Evolutionary conservation across 2,329 filamentous ascomycete species (phyloP), one percentile per base, ranked within the genome.

Genomic region (Ceratocystis eucalypticola): DNA sequence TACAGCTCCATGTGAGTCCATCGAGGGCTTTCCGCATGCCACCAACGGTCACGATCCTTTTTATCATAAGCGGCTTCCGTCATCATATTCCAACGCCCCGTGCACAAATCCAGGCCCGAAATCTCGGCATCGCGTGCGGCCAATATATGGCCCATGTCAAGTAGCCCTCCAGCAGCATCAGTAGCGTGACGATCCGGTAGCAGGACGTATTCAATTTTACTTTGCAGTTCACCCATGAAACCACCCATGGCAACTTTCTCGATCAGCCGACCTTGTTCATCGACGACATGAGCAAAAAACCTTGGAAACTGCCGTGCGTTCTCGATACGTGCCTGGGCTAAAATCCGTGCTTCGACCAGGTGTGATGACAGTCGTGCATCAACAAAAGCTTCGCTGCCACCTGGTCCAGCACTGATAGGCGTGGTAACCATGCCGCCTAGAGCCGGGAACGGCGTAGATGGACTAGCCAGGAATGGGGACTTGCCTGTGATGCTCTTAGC

Each of bases 291-390:
- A 45, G 90, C 78, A 6, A 78, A 78, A 72, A 86, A 86, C 17
- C 79, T 77, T 1, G 84, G 83, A 1, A 75, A 71, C 28, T 76
- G 75, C 25, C 80, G 77, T 0, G 85, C 84, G 22, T 80, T 78
- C 46, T 88, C 82, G 25, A 89, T 80, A 0, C 88, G 80, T 0
- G 79, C 75, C 72, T 91, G 88, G 0, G 88, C 88, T 17, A 83
- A 81, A 5, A 85, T 76, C 0, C 88, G 83, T 1, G 86, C 79
- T 22, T 75, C 71, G 65, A 76, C 74, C 17, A 83, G 78, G 69
- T 82, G 77, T 67, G 77, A 80, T 3, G 55, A 57, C 1, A 22
- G 28, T 6, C 59, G 53, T 15, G 37, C 33, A 65, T 76, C 76
- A 15, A 76, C 72, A 10, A 71, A 66, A 67, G 37, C 5, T 20